Conservation (phyloP, 1,284 basidiomycete species). For the Ustilago lituana region DNA sequence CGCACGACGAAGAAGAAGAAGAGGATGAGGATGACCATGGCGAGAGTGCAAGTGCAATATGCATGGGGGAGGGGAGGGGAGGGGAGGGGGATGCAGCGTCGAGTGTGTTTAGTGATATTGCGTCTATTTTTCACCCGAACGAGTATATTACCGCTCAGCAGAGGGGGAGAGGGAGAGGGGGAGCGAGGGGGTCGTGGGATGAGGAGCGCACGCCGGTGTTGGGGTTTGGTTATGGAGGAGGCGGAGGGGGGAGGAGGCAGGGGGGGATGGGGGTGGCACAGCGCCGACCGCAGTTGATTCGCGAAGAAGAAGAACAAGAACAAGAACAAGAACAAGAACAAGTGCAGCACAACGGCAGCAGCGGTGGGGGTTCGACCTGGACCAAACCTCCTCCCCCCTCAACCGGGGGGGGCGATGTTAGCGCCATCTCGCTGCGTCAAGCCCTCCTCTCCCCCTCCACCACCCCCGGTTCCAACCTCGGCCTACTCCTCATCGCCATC, state of each 20-base stretch:
- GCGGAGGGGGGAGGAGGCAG: no score
- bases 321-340: slow-evolving; percentile 1
- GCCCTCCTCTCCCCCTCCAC: slow-evolving; percentile 38
- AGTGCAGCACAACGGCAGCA: slow-evolving; percentile 16
- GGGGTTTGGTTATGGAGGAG: no score
- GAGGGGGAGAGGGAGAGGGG: slow-evolving; percentile 16
- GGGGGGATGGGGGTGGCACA: no score
- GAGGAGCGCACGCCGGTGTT: slow-evolving; percentile 28
- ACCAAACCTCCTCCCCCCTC: slow-evolving; percentile 11
- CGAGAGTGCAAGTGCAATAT: no score
- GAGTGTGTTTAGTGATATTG: slow-evolving; percentile 44
- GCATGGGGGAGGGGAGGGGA: no score
- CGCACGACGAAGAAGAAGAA: slow-evolving; percentile 14
- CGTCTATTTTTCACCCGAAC: slow-evolving; percentile 47
- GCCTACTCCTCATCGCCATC: slow-evolving; percentile 44
- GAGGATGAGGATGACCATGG: no score
- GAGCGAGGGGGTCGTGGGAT: slow-evolving; percentile 29
- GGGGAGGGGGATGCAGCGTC: no score
- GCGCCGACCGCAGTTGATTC: slow-evolving; percentile 19
- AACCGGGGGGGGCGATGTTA: slow-evolving; percentile 15
- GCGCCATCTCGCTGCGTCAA: slow-evolving; percentile 40
- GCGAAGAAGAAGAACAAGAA: not conserved
- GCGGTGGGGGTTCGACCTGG: slow-evolving; percentile 28
- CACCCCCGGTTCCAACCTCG: slow-evolving; percentile 44
- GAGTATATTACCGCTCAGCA: slow-evolving; percentile 40